Conservation (phyloP, 306 rosid species). For the Castanopsis chinensis region DNA sequence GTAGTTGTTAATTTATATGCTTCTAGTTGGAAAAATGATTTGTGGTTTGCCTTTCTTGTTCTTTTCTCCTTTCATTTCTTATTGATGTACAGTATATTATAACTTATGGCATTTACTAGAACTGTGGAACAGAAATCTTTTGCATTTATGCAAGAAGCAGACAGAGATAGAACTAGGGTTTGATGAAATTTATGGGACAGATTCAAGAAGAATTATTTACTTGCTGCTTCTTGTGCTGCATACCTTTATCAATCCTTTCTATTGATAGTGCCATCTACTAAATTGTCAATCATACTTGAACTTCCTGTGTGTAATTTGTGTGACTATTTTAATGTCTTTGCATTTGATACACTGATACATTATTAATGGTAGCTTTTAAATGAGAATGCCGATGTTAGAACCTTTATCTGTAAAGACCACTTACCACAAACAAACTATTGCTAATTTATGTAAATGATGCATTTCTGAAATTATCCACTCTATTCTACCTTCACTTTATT, state of each 20-base stretch:
- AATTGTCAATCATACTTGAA: background rate
- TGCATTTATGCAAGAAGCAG: background rate
- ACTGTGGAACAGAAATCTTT: background rate
- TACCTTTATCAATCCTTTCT: background rate
- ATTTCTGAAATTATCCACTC: background rate
- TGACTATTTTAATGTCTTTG: background rate
- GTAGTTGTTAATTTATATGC: constrained; percentile 1
- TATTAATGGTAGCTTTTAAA: background rate
- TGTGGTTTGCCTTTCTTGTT: constrained; percentile 3
- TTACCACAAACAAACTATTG: background rate
- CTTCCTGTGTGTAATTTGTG: background rate
- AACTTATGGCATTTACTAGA: background rate
- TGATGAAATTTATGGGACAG: background rate
- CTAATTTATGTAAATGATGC: background rate
- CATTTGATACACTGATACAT: background rate
- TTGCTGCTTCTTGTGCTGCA: background rate
- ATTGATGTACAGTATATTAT: background rate
- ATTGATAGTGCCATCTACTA: background rate
- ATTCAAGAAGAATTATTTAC: background rate
- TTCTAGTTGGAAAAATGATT: constrained; percentile 1
- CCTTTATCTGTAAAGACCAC: background rate
- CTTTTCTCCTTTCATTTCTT: background rate
- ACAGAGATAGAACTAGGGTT: background rate
- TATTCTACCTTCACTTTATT: background rate
- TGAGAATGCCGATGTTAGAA: background rate